phyloP scores from a whole-genome alignment of 257 asterid genomes.

The Mitragyna speciosa region DNA sequence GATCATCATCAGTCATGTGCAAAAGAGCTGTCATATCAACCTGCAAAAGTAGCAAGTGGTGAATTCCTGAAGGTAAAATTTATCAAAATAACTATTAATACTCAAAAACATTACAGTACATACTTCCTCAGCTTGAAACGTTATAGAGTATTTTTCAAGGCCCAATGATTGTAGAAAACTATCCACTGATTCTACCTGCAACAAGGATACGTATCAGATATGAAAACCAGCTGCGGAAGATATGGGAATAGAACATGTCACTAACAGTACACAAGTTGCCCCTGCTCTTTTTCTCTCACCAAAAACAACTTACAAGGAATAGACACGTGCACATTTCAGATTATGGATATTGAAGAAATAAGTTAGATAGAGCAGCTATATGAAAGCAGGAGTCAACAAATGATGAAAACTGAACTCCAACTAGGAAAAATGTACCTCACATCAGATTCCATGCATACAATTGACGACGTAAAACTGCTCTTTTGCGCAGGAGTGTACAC shows the following conservation, averaged over 20 bases:
- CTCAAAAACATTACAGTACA: conserved; percentile 22
- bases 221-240: not conserved
- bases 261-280: not conserved
- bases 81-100: conserved; percentile 14
- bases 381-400: not conserved
- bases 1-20: conserved; percentile 98
- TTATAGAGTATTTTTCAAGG: conserved; percentile 82
- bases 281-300: too few species aligned
- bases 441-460: not conserved
- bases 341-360: not conserved
- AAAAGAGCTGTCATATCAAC: conserved; percentile 94
- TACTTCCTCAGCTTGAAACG: conserved; percentile 99
- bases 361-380: not conserved
- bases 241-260: not conserved
- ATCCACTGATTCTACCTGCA: conserved; percentile 85
- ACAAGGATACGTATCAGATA: conserved; percentile 25
- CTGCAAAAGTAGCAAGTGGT: conserved; percentile 40
- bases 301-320: not conserved
- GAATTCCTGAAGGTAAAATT: conserved; percentile 14
- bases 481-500: not conserved
- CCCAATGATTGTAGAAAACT: conserved; percentile 76
- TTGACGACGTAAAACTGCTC: not conserved
- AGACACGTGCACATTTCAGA: not conserved
- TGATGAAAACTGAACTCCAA: not conserved
- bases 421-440: not conserved